Conservation (phyloP, 441 rosid genomes). For the Raphanus hybrid region DNA sequence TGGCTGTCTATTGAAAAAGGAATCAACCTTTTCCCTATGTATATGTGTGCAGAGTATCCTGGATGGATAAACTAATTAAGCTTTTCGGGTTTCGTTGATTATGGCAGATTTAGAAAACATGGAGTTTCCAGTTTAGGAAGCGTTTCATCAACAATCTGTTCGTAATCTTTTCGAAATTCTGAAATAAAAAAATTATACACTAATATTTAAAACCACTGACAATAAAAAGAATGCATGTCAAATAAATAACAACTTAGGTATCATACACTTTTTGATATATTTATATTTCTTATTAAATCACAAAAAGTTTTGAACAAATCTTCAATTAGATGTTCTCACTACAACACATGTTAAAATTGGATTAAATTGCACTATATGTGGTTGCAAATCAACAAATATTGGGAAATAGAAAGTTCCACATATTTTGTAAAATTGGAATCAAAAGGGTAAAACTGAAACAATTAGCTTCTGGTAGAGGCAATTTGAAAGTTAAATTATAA, state of each 20-base stretch:
- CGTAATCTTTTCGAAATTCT: too few relatives aligned
- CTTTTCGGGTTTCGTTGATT: too few relatives aligned
- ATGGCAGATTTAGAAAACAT: too few relatives aligned
- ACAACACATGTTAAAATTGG: not conserved
- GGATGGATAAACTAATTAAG: too few relatives aligned
- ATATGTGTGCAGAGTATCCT: too few relatives aligned
- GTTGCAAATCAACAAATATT: not conserved
- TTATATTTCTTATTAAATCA: not conserved
- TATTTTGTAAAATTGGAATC: not conserved
- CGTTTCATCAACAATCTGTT: too few relatives aligned
- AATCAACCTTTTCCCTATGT: too few relatives aligned
- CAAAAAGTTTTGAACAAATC: not conserved
- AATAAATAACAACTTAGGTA: not conserved
- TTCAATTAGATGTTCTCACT: not conserved
- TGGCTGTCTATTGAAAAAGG: too few relatives aligned
- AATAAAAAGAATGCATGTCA: not conserved
- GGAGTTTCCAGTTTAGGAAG: too few relatives aligned
- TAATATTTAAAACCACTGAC: not conserved
- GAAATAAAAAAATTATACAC: not conserved
- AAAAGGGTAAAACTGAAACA: not conserved
- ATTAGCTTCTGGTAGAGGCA: not conserved
- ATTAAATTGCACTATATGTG: not conserved
- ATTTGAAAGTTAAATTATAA: slow-evolving; percentile 9
- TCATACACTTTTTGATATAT: not conserved
- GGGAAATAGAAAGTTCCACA: not conserved